These are phyloP conservation scores for Epicoccum nigrum DNA, from an alignment of 2,329 filamentous ascomycete genomes.

Conservation along the genomic window DNA sequence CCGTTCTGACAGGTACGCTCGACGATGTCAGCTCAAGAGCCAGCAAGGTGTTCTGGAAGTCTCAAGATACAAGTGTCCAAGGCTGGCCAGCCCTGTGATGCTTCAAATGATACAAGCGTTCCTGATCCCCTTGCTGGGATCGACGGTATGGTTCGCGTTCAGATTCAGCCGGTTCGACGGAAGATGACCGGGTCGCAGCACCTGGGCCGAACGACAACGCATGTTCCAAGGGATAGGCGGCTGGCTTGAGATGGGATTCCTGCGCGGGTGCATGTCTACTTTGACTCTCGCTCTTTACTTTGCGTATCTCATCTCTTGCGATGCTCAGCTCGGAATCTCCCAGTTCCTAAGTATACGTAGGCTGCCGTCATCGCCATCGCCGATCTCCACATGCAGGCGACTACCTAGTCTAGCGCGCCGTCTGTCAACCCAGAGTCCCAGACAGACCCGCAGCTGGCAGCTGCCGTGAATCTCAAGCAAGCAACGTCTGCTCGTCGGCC, in stretches of 20 bases:
- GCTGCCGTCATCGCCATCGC: conserved; percentile 10
- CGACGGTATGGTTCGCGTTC: conserved; percentile 7
- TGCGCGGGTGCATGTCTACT: not conserved
- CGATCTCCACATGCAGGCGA: conserved; percentile 5
- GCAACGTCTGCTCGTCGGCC: conserved; percentile 7
- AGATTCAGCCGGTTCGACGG: conserved; percentile 7
- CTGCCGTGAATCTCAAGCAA: conserved; percentile 8
- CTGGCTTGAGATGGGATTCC: not conserved
- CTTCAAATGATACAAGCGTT: not conserved
- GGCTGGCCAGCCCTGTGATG: conserved; percentile 2
- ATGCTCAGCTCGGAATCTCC: not conserved
- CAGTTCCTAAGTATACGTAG: no score
- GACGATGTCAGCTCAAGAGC: not conserved
- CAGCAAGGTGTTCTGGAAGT: not conserved
- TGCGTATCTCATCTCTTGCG: not conserved
- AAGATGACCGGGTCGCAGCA: not conserved
- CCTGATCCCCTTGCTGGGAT: conserved; percentile 9
- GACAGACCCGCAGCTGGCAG: conserved; percentile 7
- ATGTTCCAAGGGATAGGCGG: not conserved
- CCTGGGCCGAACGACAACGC: not conserved
- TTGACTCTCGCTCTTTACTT: not conserved
- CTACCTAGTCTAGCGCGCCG: conserved; percentile 11
- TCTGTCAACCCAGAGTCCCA: conserved; percentile 1
- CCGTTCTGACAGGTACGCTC: not conserved
- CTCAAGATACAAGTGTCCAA: not conserved